Percentiles rank a stretch among this genome's conserved stretches.
phyloP scores from a whole-genome alignment of 108 stramenopile genomes.

The Cyclotella baltica region DNA sequence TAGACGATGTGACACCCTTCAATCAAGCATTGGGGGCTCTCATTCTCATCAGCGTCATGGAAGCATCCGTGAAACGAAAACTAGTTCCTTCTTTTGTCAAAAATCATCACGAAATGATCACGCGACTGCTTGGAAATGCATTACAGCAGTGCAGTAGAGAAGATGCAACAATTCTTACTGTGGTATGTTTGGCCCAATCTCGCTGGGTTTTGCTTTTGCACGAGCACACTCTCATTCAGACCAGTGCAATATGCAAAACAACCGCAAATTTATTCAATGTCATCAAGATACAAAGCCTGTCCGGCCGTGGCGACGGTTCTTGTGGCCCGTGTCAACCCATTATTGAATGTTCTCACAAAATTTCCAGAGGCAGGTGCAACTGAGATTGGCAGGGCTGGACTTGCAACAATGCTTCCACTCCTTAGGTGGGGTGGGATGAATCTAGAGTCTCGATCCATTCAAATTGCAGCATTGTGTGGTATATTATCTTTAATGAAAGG shows the following conservation, averaged over 20 bases:
- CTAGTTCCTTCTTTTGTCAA: slow-evolving; percentile 12
- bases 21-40: slow-evolving; percentile 37
- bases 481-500: slow-evolving; percentile 65
- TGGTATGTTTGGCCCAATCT: slow-evolving; percentile 39
- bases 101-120: slow-evolving; percentile 14
- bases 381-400: slow-evolving; percentile 68
- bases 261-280: slow-evolving; percentile 25
- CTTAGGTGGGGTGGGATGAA: slow-evolving; percentile 46
- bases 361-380: slow-evolving; percentile 52
- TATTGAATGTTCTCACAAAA: slow-evolving; percentile 52
- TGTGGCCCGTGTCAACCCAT: slow-evolving; percentile 65
- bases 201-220: slow-evolving; percentile 35
- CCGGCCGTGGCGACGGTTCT: slow-evolving; percentile 42
- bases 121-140: slow-evolving; percentile 25
- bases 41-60: slow-evolving; percentile 27
- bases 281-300: slow-evolving; percentile 24
- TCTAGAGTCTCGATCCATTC: slow-evolving; percentile 39
- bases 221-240: background rate
- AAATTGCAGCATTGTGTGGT: slow-evolving; percentile 45
- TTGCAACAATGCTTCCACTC: slow-evolving; percentile 68
- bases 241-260: slow-evolving; percentile 22
- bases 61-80: slow-evolving; percentile 5
- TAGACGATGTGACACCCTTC: slow-evolving; percentile 37
- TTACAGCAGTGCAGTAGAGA: slow-evolving; percentile 23
- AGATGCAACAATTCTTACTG: slow-evolving; percentile 29